A percentile compares a stretch with the other conserved stretches of the same genome.
These are phyloP conservation scores for Malassezia equina DNA, from an alignment of 1,284 basidiomycete species.

Conservation along the genomic window DNA sequence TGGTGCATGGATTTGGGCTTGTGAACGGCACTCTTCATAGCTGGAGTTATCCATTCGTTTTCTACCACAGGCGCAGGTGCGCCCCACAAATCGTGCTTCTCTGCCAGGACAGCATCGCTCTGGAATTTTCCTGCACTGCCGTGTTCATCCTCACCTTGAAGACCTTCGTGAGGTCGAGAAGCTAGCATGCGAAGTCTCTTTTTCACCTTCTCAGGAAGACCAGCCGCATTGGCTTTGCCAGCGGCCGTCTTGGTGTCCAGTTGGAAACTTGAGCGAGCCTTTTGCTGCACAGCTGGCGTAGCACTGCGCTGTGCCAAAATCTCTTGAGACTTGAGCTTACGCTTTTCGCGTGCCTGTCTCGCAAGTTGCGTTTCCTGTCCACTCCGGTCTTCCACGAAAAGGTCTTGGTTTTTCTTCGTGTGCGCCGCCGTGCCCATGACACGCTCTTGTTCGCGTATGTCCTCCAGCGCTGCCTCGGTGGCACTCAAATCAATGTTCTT, in stretches of 20 bases:
- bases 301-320: slow-evolving; percentile 74
- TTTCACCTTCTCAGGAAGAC: slow-evolving; percentile 29
- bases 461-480: slow-evolving; percentile 32
- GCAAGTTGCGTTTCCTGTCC: slow-evolving; percentile 37
- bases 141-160: slow-evolving; percentile 1
- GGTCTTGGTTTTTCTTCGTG: slow-evolving; percentile 10
- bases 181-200: slow-evolving; percentile 18
- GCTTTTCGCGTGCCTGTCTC: slow-evolving; percentile 44
- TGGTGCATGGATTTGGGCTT: slow-evolving; percentile 3
- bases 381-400: slow-evolving; percentile 49
- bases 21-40: not conserved
- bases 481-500: slow-evolving; percentile 56
- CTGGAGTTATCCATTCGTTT: slow-evolving; percentile 10
- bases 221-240: slow-evolving; percentile 15
- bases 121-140: slow-evolving; percentile 14
- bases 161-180: slow-evolving; percentile 15
- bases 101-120: slow-evolving; percentile 12
- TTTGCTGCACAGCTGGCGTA: slow-evolving; percentile 56
- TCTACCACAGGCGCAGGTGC: not conserved
- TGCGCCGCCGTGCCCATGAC: slow-evolving; percentile 8
- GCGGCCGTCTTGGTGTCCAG: slow-evolving; percentile 12
- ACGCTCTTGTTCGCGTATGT: slow-evolving; percentile 25
- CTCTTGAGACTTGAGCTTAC: slow-evolving; percentile 64
- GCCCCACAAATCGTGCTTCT: slow-evolving; percentile 15
- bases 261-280: slow-evolving; percentile 48